Evolutionary conservation across 1,284 basidiomycete species (phyloP).

Genomic region (Pterulicium gracile): DNA sequence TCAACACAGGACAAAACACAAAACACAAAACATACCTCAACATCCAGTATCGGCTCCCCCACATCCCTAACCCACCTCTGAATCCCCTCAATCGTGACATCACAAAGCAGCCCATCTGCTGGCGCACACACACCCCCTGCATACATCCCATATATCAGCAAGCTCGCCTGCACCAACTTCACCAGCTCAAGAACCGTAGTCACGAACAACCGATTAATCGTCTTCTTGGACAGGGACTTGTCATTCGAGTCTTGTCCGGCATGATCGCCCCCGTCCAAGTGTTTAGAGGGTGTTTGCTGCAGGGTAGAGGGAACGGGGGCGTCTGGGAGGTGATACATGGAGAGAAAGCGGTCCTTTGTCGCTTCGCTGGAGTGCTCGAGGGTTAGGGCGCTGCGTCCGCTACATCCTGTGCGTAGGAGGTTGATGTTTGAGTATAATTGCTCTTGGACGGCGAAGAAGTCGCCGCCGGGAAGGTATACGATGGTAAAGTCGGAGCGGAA

Average conservation of each 20-base stretch:
- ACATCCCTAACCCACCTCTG: slow-evolving; percentile 54
- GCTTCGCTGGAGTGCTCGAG: slow-evolving; percentile 62
- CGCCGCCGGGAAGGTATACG: slow-evolving; percentile 61
- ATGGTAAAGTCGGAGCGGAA: slow-evolving; percentile 79
- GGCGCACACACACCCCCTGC: slow-evolving; percentile 14
- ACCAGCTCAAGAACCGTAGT: slow-evolving; percentile 64
- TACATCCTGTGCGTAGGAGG: slow-evolving; percentile 67
- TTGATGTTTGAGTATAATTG: slow-evolving; percentile 71
- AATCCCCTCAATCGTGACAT: slow-evolving; percentile 60
- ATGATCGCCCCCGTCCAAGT: too few relatives aligned
- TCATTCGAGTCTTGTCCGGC: too few relatives aligned
- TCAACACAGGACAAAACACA: slow-evolving; percentile 3
- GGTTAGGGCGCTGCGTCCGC: slow-evolving; percentile 62
- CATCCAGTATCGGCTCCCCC: slow-evolving; percentile 45
- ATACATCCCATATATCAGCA: slow-evolving; percentile 62
- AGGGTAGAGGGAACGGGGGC: slow-evolving; percentile 15
- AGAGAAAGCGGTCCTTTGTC: slow-evolving; percentile 66
- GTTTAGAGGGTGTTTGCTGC: slow-evolving; percentile 4
- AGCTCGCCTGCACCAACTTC: slow-evolving; percentile 55
- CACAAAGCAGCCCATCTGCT: slow-evolving; percentile 54
- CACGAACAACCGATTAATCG: slow-evolving; percentile 32
- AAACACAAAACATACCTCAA: slow-evolving; percentile 42
- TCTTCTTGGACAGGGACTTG: slow-evolving; percentile 13
- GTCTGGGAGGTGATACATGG: slow-evolving; percentile 52
- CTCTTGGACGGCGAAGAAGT: slow-evolving; percentile 48